Evolutionary conservation across 768 basidiomycete genomes (phyloP).

Genomic region (Coprinopsis cinerea): DNA sequence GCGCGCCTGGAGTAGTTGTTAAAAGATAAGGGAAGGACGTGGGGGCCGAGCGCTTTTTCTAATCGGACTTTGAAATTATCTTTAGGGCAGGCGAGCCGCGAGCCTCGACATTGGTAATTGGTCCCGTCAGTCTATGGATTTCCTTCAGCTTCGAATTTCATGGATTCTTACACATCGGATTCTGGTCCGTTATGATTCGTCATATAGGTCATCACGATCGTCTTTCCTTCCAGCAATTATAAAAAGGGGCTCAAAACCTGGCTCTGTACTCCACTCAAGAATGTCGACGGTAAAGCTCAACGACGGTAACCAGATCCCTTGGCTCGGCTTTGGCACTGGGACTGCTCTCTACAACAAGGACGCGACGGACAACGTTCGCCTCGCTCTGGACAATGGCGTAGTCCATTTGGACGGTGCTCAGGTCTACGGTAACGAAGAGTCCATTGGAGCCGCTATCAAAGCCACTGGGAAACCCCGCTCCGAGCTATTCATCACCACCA

Average conservation of each 20-base stretch:
- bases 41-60: background rate
- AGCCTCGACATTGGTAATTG: no score
- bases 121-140: background rate
- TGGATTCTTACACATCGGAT: background rate
- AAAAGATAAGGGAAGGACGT: slow-evolving; percentile 44
- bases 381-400: slow-evolving; percentile 51
- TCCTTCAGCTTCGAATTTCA: background rate
- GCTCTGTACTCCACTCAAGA: background rate
- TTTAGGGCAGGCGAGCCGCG: slow-evolving; percentile 40
- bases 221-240: no score
- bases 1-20: slow-evolving; percentile 51
- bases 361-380: slow-evolving; percentile 30
- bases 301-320: slow-evolving; percentile 47
- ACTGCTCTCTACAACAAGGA: slow-evolving; percentile 45
- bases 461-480: slow-evolving; percentile 46
- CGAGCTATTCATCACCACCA: slow-evolving; percentile 59
- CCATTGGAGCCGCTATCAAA: slow-evolving; percentile 44
- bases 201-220: no score
- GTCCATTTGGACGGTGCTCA: slow-evolving; percentile 65
- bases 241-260: background rate
- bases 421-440: slow-evolving; percentile 49
- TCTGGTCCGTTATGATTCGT: no score
- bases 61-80: no score
- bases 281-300: slow-evolving; percentile 33
- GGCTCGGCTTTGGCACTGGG: slow-evolving; percentile 60